Conservation (phyloP, 805 yeast species). For the Geotrichum ghanense region DNA sequence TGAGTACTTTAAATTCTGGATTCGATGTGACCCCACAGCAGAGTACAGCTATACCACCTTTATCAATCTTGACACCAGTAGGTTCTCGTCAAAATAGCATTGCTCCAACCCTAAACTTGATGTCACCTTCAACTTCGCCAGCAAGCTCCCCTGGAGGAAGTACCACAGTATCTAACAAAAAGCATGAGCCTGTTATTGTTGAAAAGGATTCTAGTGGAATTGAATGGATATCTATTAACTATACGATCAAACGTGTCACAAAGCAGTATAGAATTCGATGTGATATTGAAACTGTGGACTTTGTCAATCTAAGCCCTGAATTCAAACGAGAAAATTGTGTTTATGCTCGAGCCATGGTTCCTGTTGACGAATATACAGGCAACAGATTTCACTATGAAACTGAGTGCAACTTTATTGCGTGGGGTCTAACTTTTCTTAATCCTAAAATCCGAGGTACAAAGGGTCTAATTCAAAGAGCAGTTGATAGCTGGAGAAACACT, state of each 20-base stretch:
- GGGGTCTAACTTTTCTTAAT: conserved; percentile 35
- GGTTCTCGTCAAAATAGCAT: too few relatives aligned
- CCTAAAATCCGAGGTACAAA: conserved; percentile 33
- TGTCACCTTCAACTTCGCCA: too few relatives aligned
- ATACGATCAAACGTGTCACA: conserved; percentile 22
- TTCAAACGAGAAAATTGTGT: conserved; percentile 34
- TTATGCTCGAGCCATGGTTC: conserved; percentile 37
- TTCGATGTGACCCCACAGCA: too few relatives aligned
- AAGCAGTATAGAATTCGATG: conserved; percentile 24
- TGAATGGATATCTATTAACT: conserved; percentile 25
- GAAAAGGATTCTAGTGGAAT: conserved; percentile 18
- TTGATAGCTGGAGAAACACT: conserved; percentile 41
- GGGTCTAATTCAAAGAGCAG: conserved; percentile 41
- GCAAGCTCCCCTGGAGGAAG: too few relatives aligned
- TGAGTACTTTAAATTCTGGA: too few relatives aligned
- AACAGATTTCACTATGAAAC: conserved; percentile 36
- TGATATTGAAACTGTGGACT: conserved; percentile 23
- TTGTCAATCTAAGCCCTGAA: conserved; percentile 18
- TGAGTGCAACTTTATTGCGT: conserved; percentile 38
- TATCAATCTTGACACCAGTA: too few relatives aligned
- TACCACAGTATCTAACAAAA: too few relatives aligned
- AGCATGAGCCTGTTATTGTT: conserved; percentile 18
- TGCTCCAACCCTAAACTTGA: too few relatives aligned
- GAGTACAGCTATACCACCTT: too few relatives aligned
- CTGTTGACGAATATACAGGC: conserved; percentile 32